Base-by-base conservation (phyloP, 495 filamentous ascomycete species). In the Penicillium flavigenum region DNA sequence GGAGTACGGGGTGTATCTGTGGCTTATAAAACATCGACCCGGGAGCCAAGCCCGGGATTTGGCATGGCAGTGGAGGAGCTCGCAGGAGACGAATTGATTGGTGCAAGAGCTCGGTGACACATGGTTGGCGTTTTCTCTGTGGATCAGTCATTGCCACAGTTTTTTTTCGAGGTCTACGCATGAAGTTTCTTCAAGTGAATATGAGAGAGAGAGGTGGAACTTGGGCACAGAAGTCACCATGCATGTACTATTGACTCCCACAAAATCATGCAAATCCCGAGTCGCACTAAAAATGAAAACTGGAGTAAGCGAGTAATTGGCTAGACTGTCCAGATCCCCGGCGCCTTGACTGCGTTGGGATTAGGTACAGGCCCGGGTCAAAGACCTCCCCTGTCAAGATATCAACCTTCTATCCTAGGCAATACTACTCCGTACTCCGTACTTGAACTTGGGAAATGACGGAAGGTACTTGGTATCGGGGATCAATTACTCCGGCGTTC, bases 91-190 rank as follows among this genome's bases (percentile, higher is more conserved):
- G 9, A 19, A 38, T 34, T 32, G 43, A 55, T 59, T 57, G 16
- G 51, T 46, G 48, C 54, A 16, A 49, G 44, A 41, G 54, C 57
- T 59, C 54, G 59, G 59, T 61, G 42, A 38, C 59, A 62, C 61
- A 64, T 61, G 64, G 58, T 51, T 42, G 9, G 5, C 51, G 3
- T 55, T 57, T 41, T 8, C 41, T 36, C 32, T 19, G 57, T 50
- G 31, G 47, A 56, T 32, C 47, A n/a, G 36, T 43, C 22, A 34
- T 31, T 31, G 24, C n/a, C 50, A 31, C 50, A 3, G 14, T 26
- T 24, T 24, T 14, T 17, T 26, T 29, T 39, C 16, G 19, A 26
- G 27, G 20, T 14, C 31, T 47, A 22, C 6, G n/a, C 44, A 43
- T n/a, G 10, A 9, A 9, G 2, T 26, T 46, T 34, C 17, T 22